Conservation (phyloP, 352 stramenopile genomes). For the Phytophthora parvispora region DNA sequence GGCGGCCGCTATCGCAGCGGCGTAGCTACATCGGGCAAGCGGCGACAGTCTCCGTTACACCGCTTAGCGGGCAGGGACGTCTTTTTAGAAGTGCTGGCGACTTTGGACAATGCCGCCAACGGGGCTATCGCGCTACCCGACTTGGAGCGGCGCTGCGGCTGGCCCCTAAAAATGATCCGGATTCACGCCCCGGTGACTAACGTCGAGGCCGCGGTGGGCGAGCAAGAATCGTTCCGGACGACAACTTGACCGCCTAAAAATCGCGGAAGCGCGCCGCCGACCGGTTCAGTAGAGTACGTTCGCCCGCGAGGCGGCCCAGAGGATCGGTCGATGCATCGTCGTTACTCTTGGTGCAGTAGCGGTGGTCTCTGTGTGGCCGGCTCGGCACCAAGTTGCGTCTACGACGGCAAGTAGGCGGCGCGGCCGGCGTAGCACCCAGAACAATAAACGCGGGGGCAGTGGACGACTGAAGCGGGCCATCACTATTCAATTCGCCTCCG, state of each 20-base stretch:
- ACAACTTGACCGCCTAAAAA: slow-evolving; percentile 44
- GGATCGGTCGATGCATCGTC: slow-evolving; percentile 37
- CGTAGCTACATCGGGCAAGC: slow-evolving; percentile 13
- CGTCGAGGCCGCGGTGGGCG: slow-evolving; percentile 4
- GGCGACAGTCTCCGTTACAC: slow-evolving; percentile 36
- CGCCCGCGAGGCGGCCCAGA: slow-evolving; percentile 30
- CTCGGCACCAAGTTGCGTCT: slow-evolving; percentile 20
- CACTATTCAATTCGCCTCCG: slow-evolving; percentile 48
- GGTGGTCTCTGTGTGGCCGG: slow-evolving; percentile 24
- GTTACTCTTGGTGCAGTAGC: slow-evolving; percentile 42
- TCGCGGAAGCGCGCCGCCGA: slow-evolving; percentile 15
- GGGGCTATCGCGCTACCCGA: slow-evolving; percentile 3
- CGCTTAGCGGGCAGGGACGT: slow-evolving; percentile 6
- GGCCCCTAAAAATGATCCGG: slow-evolving; percentile 8
- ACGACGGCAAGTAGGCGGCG: slow-evolving; percentile 12
- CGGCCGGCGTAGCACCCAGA: slow-evolving; percentile 25
- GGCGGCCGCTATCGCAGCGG: slow-evolving; percentile 4
- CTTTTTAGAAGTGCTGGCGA: slow-evolving; percentile 28
- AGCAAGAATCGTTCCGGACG: slow-evolving; percentile 42
- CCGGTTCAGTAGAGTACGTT: slow-evolving; percentile 54
- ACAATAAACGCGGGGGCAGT: slow-evolving; percentile 31
- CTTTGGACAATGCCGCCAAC: slow-evolving; percentile 10
- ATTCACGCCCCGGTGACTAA: slow-evolving; percentile 25
- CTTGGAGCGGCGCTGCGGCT: slow-evolving; percentile 9
- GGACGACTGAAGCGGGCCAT: slow-evolving; percentile 15